Conservation (phyloP, 1,284 basidiomycete genomes). For the Boletellus sp. region DNA sequence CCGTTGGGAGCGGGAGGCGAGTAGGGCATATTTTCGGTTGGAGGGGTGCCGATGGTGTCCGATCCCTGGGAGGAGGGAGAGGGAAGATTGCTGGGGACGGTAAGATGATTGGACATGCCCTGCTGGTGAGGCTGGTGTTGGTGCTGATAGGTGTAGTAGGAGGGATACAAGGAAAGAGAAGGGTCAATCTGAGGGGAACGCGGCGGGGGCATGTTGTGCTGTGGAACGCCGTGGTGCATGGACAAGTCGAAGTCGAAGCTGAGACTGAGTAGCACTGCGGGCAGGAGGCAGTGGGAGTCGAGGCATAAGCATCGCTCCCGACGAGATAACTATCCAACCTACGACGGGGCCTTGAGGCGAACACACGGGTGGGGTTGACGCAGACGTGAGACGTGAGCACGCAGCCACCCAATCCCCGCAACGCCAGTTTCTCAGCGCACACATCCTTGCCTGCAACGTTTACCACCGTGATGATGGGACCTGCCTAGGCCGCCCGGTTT, state of each 20-base stretch:
- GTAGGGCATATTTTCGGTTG: constrained; percentile 55
- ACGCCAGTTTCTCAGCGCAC: background rate
- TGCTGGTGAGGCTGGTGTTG: constrained; percentile 40
- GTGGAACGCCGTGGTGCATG: constrained; percentile 36
- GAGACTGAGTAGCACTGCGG: constrained; percentile 24
- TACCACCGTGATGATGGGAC: no score
- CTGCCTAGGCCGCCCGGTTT: no score
- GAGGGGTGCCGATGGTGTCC: constrained; percentile 68
- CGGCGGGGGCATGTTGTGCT: constrained; percentile 50
- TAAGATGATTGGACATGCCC: constrained; percentile 43
- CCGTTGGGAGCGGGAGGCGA: constrained; percentile 52
- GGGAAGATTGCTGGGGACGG: constrained; percentile 46
- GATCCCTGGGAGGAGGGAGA: constrained; percentile 75
- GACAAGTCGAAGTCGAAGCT: constrained; percentile 26
- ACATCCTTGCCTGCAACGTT: no score
- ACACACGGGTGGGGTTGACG: background rate
- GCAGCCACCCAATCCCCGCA: constrained; percentile 3
- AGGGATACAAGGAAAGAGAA: constrained; percentile 56
- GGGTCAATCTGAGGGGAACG: constrained; percentile 63
- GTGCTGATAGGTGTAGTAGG: constrained; percentile 51
- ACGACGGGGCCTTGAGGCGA: constrained; percentile 3
- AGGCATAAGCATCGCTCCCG: constrained; percentile 17
- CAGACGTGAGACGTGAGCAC: background rate
- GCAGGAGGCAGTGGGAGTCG: no score
- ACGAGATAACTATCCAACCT: constrained; percentile 4